Evolutionary conservation across 352 stramenopile genomes (phyloP).

Genomic region (Plasmopara muralis): DNA sequence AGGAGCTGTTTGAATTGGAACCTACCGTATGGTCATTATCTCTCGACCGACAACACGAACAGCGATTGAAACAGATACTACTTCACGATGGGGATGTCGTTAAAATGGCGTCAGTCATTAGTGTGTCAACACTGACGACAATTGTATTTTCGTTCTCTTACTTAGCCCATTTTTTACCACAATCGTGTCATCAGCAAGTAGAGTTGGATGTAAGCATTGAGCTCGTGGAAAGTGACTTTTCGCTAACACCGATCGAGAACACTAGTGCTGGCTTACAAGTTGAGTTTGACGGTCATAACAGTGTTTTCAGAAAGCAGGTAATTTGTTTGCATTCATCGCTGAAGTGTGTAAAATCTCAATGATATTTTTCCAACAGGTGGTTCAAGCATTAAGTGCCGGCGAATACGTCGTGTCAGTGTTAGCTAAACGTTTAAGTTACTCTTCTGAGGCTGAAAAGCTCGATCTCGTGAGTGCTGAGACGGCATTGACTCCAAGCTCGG

Average conservation of each 20-base stretch:
- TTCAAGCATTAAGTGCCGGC: slow-evolving; percentile 25
- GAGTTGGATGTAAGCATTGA: slow-evolving; percentile 16
- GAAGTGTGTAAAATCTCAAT: background rate
- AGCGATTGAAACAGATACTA: slow-evolving; percentile 9
- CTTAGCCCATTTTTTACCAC: background rate
- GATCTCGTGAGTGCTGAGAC: background rate
- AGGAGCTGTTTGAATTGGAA: slow-evolving; percentile 21
- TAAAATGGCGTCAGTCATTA: slow-evolving; percentile 14
- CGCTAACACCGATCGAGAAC: slow-evolving; percentile 3
- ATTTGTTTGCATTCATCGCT: background rate
- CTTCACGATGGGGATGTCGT: slow-evolving; percentile 5
- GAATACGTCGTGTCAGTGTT: slow-evolving; percentile 38
- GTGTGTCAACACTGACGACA: slow-evolving; percentile 17
- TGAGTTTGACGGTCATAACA: background rate
- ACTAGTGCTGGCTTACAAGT: background rate
- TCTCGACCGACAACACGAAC: slow-evolving; percentile 10
- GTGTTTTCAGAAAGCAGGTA: slow-evolving; percentile 14
- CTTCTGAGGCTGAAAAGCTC: background rate
- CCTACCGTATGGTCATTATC: slow-evolving; percentile 25
- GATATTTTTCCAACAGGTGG: slow-evolving; percentile 13
- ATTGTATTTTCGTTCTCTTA: slow-evolving; percentile 13
- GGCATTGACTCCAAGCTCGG: slow-evolving; percentile 7
- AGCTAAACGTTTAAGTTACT: slow-evolving; percentile 5
- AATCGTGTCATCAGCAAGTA: background rate
- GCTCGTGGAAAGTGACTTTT: slow-evolving; percentile 22